These are phyloP conservation scores for Globisporangium perplexum DNA, from an alignment of 352 stramenopile genomes.

Conservation along the genomic window DNA sequence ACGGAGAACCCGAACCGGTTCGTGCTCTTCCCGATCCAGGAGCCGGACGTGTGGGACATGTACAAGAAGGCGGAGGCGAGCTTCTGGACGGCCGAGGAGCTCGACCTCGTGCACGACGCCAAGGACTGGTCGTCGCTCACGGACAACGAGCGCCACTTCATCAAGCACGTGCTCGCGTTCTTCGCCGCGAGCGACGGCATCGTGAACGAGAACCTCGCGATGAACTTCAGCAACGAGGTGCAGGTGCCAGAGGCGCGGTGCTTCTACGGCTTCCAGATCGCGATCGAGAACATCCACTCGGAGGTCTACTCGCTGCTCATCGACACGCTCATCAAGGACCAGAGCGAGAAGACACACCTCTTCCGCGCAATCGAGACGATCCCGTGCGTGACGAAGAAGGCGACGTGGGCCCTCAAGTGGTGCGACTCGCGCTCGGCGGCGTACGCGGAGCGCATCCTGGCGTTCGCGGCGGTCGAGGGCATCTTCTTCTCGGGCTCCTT, in stretches of 20 bases:
- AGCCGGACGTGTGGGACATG: constrained; percentile 97
- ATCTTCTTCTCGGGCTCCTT: constrained; percentile 99
- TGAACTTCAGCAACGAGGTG: constrained; percentile 98
- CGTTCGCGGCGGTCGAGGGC: constrained; percentile 97
- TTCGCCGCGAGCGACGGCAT: constrained; percentile 98
- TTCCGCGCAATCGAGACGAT: constrained; percentile 98
- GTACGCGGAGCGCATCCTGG: constrained; percentile 96
- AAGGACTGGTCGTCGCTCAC: constrained; percentile 94
- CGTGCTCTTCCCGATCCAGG: constrained; percentile 97
- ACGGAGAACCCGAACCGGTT: constrained; percentile 95
- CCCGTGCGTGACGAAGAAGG: constrained; percentile 97
- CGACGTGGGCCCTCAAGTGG: constrained; percentile 96
- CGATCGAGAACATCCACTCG: constrained; percentile 99
- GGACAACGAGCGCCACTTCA: constrained; percentile 96
- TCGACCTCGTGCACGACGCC: constrained; percentile 95
- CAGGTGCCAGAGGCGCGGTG: constrained; percentile 95
- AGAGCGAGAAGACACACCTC: constrained; percentile 90
- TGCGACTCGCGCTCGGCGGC: constrained; percentile 90
- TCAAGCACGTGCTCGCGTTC: constrained; percentile 98
- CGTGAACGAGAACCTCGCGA: constrained; percentile 98
- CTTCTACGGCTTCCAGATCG: constrained; percentile 99
- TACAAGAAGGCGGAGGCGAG: constrained; percentile 99
- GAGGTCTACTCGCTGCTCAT: constrained; percentile 99
- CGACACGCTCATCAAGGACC: constrained; percentile 98
- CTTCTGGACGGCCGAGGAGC: constrained; percentile 99